phyloP scores from a whole-genome alignment of 2,329 filamentous ascomycete species.

The Chaetothyriales sp. region DNA sequence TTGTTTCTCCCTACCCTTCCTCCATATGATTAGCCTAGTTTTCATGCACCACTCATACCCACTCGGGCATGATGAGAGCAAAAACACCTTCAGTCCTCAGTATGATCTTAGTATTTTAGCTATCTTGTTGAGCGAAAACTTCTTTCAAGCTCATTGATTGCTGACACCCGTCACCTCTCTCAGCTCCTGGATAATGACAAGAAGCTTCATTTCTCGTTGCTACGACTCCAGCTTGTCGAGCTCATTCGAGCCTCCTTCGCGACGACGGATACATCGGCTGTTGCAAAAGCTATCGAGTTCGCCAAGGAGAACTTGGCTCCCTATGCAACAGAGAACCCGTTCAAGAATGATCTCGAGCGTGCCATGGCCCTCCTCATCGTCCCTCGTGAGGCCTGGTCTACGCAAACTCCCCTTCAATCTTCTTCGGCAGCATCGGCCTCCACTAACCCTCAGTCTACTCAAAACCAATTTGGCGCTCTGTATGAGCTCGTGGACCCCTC shows the following conservation, averaged over 20 bases:
- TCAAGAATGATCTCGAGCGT: slow-evolving; percentile 72
- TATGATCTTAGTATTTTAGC: slow-evolving; percentile 45
- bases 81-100: slow-evolving; percentile 67
- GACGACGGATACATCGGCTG: slow-evolving; percentile 46
- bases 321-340: slow-evolving; percentile 66
- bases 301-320: slow-evolving; percentile 77
- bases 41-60: slow-evolving; percentile 99
- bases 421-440: slow-evolving; percentile 2
- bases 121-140: slow-evolving; percentile 8
- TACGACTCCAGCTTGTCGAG: slow-evolving; percentile 85
- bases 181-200: slow-evolving; percentile 83
- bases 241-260: slow-evolving; percentile 62
- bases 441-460: slow-evolving; percentile 6
- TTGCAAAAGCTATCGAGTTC: slow-evolving; percentile 68
- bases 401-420: slow-evolving; percentile 24
- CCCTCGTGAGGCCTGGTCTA: slow-evolving; percentile 50
- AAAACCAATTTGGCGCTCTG: slow-evolving; percentile 33
- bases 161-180: slow-evolving; percentile 1
- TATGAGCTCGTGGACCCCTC: slow-evolving; percentile 63
- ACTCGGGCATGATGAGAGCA: slow-evolving; percentile 81
- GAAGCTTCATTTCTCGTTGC: slow-evolving; percentile 71
- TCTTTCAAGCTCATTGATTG: slow-evolving; percentile 4
- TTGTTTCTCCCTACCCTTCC: slow-evolving; percentile 25
- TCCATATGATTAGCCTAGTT: slow-evolving; percentile 82
- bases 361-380: slow-evolving; percentile 91